Evolutionary conservation across 2,329 filamentous ascomycete species (phyloP).

Genomic region (Aspergillus costaricaensis): DNA sequence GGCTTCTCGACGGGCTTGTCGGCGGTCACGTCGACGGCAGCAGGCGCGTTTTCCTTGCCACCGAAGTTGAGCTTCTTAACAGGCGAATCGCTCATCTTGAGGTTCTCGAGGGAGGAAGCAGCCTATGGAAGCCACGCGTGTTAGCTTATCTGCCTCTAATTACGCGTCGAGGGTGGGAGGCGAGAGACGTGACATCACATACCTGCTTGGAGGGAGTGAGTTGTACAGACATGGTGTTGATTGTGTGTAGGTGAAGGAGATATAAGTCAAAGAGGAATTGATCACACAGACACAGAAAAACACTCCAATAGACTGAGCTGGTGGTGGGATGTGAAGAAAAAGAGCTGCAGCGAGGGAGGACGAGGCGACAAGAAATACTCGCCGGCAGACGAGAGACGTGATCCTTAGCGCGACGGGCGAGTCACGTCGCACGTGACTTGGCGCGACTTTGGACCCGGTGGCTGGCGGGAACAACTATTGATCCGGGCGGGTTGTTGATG

Average conservation of each 20-base stretch:
- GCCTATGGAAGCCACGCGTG: conserved; percentile 59
- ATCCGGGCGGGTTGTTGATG: conserved; percentile 10
- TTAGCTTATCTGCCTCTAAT: conserved; percentile 36
- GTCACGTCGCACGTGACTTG: conserved; percentile 43
- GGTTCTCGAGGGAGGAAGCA: conserved; percentile 78
- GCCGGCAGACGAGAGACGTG: conserved; percentile 32
- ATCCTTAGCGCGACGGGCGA: conserved; percentile 42
- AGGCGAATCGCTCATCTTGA: conserved; percentile 87
- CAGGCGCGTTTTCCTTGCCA: conserved; percentile 78
- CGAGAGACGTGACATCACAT: conserved; percentile 46
- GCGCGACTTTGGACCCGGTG: conserved; percentile 28
- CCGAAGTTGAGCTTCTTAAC: conserved; percentile 85
- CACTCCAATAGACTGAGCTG: conserved; percentile 16
- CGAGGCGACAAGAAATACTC: conserved; percentile 35
- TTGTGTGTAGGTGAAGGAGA: conserved; percentile 15
- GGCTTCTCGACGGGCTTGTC: conserved; percentile 56
- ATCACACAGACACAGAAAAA: conserved; percentile 26
- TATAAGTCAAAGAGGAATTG: conserved; percentile 9
- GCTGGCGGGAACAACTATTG: conserved; percentile 17
- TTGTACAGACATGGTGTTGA: conserved; percentile 68
- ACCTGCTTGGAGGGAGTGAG: conserved; percentile 75
- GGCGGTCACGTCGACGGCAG: conserved; percentile 56
- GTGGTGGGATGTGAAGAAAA: conserved; percentile 28
- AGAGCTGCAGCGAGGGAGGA: conserved; percentile 24
- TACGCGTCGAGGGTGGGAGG: conserved; percentile 36